Conservation (phyloP, 1,139 yeast genomes). For the Pichiaceae sp. region DNA sequence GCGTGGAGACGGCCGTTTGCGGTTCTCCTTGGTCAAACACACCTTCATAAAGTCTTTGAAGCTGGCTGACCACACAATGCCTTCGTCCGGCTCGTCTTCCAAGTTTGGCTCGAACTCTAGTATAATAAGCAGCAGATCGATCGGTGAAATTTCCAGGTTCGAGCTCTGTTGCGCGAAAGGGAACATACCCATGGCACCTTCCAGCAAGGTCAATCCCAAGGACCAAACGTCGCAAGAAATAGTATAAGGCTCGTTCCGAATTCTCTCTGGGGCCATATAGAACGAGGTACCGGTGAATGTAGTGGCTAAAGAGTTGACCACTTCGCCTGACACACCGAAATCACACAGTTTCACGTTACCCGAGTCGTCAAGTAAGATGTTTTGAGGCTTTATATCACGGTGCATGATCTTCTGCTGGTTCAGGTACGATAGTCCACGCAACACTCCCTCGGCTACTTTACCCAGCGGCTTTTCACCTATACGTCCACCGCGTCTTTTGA, state of each 20-base stretch:
- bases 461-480: constrained; percentile 91
- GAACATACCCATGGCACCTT: constrained; percentile 83
- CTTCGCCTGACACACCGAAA: constrained; percentile 98
- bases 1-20: constrained; percentile 80
- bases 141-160: constrained; percentile 49
- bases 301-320: constrained; percentile 87
- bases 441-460: constrained; percentile 76
- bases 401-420: constrained; percentile 87
- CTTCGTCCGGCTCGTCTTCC: constrained; percentile 67
- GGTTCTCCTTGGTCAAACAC: constrained; percentile 74
- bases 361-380: constrained; percentile 60
- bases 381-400: constrained; percentile 90
- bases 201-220: constrained; percentile 79
- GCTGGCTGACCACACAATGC: constrained; percentile 72
- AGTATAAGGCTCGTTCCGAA: constrained; percentile 89
- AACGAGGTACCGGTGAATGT: constrained; percentile 96
- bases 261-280: constrained; percentile 97
- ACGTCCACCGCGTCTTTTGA: constrained; percentile 61
- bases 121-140: constrained; percentile 75
- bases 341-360: constrained; percentile 93
- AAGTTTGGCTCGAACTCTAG: constrained; percentile 75
- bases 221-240: constrained; percentile 98
- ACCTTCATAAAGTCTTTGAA: constrained; percentile 77
- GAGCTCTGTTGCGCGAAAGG: constrained; percentile 43
- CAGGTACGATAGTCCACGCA: constrained; percentile 76